Base-by-base conservation (phyloP, 164 flowering plant genomes). In the Stephania japonica region DNA sequence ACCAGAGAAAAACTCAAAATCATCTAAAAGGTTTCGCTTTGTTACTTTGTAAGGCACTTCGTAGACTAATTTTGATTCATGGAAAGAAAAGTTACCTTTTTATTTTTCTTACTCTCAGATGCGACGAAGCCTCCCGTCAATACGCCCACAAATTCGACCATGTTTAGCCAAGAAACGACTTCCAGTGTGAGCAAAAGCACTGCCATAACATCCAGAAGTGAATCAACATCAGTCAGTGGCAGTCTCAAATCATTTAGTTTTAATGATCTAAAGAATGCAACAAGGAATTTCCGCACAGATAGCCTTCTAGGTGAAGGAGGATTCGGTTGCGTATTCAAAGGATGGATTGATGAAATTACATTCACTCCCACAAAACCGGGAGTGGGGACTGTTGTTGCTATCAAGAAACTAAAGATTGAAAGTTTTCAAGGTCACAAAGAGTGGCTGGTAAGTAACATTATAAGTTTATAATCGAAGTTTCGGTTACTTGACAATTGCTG, bases 371-470 rank as follows among this genome's bases (percentile, higher is more conserved):
- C 87, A 25, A 86, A 75, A 78, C 89, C 87, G 12, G 98, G 98
- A 32, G 73, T 24, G 42, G 98, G 98, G 7, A 72, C 85, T 68
- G 89, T 83, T 18, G 93, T 91, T 27, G 97, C 97, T 18, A 76
- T 90, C 72, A 89, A 90, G 81, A 91, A 79, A 64, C 91, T 89
- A 63, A 91, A 88, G 78, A 38, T 73, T 26, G 91, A 86, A 74
- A 86, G 97, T 82, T 85, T 84, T 74, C 97, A 92, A 82, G 97
- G 97, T 19, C 91, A 92, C 83, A 88, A 85, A 72, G 97, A 92
- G 85, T 92, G 97, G 96, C 96, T 89, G 75, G 95, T 90, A 90
- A 56, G 89, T 63, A 16, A 53, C 6, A 73, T 32, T 7, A 38
- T 63, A 16, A 53, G 4, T 72, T 32, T 7, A 38, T 16, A 14